Evolutionary conservation across 2,329 filamentous ascomycete genomes (phyloP).

Genomic region (Aureobasidium sp.): DNA sequence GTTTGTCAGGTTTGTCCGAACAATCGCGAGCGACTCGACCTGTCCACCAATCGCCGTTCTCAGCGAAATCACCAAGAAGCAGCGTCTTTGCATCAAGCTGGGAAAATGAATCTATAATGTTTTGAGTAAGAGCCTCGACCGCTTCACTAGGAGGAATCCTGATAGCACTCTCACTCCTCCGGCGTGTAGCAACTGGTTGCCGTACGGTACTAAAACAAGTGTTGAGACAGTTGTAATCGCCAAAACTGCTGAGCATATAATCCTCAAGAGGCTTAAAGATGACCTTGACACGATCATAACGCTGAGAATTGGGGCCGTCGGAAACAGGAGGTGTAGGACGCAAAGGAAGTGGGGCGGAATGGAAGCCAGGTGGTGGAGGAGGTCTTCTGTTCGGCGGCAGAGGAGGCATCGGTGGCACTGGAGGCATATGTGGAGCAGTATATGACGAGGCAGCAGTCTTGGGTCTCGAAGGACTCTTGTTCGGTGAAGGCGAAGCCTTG

Average conservation of each 20-base stretch:
- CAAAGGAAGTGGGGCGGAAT: not conserved
- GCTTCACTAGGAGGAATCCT: conserved; percentile 29
- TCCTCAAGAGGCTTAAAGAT: conserved; percentile 73
- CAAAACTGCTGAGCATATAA: conserved; percentile 63
- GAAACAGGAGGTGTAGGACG: conserved; percentile 20
- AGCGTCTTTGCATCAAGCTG: conserved; percentile 69
- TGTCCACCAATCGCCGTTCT: conserved; percentile 79
- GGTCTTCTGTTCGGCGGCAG: conserved; percentile 24
- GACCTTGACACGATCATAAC: conserved; percentile 38
- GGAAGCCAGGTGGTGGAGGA: conserved; percentile 25
- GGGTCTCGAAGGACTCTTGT: not conserved
- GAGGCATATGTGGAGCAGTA: conserved; percentile 1
- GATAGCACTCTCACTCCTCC: conserved; percentile 38
- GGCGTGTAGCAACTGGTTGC: conserved; percentile 28
- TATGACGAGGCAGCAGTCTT: not conserved
- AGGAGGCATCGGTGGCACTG: conserved; percentile 21
- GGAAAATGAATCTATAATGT: conserved; percentile 39
- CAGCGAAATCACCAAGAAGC: conserved; percentile 64
- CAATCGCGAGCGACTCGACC: conserved; percentile 40
- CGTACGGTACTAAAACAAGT: conserved; percentile 58
- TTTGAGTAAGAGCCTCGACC: conserved; percentile 19
- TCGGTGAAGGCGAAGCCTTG: conserved; percentile 1
- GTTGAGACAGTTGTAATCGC: conserved; percentile 65
- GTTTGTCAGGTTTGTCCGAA: conserved; percentile 25
- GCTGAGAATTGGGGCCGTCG: conserved; percentile 17